Percentiles rank a stretch among this genome's conserved stretches.
These are phyloP conservation scores for Oryza coarctata DNA, from an alignment of 176 grass and related monocot species.

Conservation along the genomic window DNA sequence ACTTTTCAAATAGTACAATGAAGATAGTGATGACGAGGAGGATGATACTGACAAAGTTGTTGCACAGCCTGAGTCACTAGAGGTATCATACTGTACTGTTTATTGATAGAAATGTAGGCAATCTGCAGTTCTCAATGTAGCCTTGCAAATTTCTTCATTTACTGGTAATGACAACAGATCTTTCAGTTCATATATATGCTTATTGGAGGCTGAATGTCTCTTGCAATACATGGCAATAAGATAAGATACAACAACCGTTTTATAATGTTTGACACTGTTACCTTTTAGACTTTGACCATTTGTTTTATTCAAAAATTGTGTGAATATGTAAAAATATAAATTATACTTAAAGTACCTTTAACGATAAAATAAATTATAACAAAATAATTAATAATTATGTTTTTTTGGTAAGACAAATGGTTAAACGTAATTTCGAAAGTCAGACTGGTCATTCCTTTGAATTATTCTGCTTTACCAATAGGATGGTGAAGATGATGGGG, in stretches of 20 bases:
- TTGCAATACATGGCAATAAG: background rate
- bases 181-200: conserved; percentile 1
- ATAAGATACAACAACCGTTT: conserved; percentile 11
- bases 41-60: conserved; percentile 39
- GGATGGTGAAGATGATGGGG: conserved; percentile 51
- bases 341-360: too few species aligned
- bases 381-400: too few species aligned
- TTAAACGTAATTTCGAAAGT: too few species aligned
- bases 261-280: too few species aligned
- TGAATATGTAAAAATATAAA: too few species aligned
- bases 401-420: too few species aligned
- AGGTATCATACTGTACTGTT: conserved; percentile 35
- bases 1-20: conserved; percentile 60
- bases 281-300: too few species aligned
- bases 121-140: conserved; percentile 3
- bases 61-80: conserved; percentile 36
- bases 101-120: conserved; percentile 18
- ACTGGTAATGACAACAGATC: background rate
- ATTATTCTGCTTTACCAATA: conserved; percentile 27
- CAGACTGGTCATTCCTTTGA: background rate
- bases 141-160: conserved; percentile 11
- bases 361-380: too few species aligned
- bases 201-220: conserved; percentile 15
- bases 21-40: conserved; percentile 74
- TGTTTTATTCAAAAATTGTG: too few species aligned